phyloP scores from a whole-genome alignment of 2,329 filamentous ascomycete genomes.

The Curvularia lunata region DNA sequence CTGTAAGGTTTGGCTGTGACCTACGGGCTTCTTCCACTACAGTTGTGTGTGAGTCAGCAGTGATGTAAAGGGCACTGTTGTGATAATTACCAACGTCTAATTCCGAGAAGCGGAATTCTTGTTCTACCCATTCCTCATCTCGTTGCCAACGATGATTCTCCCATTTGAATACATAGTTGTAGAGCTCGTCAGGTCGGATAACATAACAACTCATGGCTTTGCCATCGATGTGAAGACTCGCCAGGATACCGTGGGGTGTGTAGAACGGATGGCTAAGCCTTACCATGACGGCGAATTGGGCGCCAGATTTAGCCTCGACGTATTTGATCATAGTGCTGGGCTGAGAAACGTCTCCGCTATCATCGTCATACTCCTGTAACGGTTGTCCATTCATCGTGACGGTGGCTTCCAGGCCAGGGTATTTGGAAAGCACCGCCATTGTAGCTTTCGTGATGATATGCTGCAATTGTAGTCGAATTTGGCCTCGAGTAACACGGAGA shows the following conservation, averaged over 20 bases:
- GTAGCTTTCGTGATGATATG: neutral
- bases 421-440: conserved; percentile 17
- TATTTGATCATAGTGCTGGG: conserved; percentile 12
- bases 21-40: conserved; percentile 5
- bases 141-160: neutral
- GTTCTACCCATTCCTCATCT: neutral
- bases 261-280: no score
- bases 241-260: neutral
- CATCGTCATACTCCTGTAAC: conserved; percentile 20
- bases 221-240: neutral
- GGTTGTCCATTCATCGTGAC: conserved; percentile 11
- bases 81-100: conserved; percentile 18
- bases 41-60: neutral
- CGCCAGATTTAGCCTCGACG: conserved; percentile 11
- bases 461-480: neutral
- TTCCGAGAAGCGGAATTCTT: conserved; percentile 12
- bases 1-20: neutral
- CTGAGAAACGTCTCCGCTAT: neutral
- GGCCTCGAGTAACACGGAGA: no score
- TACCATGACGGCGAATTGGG: conserved; percentile 11
- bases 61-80: neutral
- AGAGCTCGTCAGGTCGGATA: neutral
- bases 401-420: conserved; percentile 11
- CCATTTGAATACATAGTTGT: neutral
- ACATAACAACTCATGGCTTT: neutral